Evolutionary conservation across 2,329 filamentous ascomycete species (phyloP).

Genomic region (Aureobasidium pullulans): DNA sequence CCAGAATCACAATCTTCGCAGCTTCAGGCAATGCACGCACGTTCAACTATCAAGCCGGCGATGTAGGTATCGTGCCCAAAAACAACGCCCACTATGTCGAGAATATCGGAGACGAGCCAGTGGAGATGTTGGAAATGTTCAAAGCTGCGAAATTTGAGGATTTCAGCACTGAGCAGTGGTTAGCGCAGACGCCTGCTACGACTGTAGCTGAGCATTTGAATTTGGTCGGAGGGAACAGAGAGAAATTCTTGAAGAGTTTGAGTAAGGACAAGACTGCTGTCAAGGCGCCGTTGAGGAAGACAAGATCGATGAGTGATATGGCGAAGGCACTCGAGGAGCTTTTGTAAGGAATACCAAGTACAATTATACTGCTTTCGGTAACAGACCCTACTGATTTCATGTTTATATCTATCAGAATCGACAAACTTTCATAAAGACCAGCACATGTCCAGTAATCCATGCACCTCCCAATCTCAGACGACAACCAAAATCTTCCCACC

Average conservation of each 20-base stretch:
- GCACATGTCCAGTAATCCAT: too few species aligned
- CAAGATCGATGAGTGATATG: slow-evolving; percentile 14
- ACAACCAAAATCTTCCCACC: too few species aligned
- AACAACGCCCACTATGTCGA: slow-evolving; percentile 79
- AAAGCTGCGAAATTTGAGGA: slow-evolving; percentile 52
- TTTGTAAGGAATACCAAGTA: neutral
- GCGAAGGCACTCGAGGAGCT: slow-evolving; percentile 6
- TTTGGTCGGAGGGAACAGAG: neutral
- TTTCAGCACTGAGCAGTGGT: slow-evolving; percentile 61
- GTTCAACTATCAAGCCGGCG: slow-evolving; percentile 68
- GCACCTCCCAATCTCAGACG: too few species aligned
- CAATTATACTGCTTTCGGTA: too few species aligned
- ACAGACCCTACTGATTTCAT: too few species aligned
- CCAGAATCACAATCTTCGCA: slow-evolving; percentile 67
- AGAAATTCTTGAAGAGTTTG: slow-evolving; percentile 11
- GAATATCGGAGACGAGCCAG: slow-evolving; percentile 67
- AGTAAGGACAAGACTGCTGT: slow-evolving; percentile 14
- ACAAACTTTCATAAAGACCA: too few species aligned
- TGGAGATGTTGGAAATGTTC: slow-evolving; percentile 72
- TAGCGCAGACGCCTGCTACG: slow-evolving; percentile 58
- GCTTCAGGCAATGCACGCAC: slow-evolving; percentile 62
- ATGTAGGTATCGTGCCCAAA: slow-evolving; percentile 67
- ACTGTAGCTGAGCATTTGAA: slow-evolving; percentile 37
- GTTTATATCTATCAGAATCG: too few species aligned
- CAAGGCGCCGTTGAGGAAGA: slow-evolving; percentile 9